Conservation (phyloP, 1,284 basidiomycete genomes). For the Puccinia triticina region DNA sequence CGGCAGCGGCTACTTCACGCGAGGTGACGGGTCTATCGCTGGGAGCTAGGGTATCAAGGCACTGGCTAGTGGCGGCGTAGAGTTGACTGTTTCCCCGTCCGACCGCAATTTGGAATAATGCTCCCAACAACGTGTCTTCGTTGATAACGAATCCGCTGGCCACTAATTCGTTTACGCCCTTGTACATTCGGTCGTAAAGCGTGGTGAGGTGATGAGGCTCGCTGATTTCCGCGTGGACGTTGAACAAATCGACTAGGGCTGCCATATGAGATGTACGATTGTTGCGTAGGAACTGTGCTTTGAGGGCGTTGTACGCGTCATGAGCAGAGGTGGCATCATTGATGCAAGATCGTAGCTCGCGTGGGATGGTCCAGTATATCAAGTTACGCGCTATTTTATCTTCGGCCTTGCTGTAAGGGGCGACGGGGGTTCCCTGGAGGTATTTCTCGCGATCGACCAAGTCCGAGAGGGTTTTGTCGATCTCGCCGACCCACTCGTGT, state of each 20-base stretch:
- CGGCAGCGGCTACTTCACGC: slow-evolving; percentile 14
- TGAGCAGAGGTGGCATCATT: slow-evolving; percentile 15
- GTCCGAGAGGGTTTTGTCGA: slow-evolving; percentile 24
- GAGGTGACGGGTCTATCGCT: neutral
- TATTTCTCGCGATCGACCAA: slow-evolving; percentile 24
- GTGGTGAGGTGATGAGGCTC: slow-evolving; percentile 25
- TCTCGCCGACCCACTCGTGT: slow-evolving; percentile 21
- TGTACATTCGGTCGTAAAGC: slow-evolving; percentile 25
- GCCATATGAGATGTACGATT: slow-evolving; percentile 42
- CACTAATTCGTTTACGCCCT: slow-evolving; percentile 7
- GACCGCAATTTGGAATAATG: slow-evolving; percentile 34
- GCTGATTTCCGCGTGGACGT: slow-evolving; percentile 9
- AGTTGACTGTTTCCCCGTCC: slow-evolving; percentile 11
- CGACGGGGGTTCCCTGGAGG: neutral
- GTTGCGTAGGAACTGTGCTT: slow-evolving; percentile 22
- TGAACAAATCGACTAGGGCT: slow-evolving; percentile 22
- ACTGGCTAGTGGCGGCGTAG: slow-evolving; percentile 16
- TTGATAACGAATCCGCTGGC: slow-evolving; percentile 19
- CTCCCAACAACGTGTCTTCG: slow-evolving; percentile 19
- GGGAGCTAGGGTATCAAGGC: slow-evolving; percentile 8
- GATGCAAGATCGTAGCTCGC: slow-evolving; percentile 18
- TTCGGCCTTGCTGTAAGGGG: neutral
- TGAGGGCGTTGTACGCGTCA: slow-evolving; percentile 7
- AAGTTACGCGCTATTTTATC: slow-evolving; percentile 34
- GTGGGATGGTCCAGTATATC: slow-evolving; percentile 37